phyloP scores from a whole-genome alignment of 2,329 filamentous ascomycete species.

The Epichloe festucae region DNA sequence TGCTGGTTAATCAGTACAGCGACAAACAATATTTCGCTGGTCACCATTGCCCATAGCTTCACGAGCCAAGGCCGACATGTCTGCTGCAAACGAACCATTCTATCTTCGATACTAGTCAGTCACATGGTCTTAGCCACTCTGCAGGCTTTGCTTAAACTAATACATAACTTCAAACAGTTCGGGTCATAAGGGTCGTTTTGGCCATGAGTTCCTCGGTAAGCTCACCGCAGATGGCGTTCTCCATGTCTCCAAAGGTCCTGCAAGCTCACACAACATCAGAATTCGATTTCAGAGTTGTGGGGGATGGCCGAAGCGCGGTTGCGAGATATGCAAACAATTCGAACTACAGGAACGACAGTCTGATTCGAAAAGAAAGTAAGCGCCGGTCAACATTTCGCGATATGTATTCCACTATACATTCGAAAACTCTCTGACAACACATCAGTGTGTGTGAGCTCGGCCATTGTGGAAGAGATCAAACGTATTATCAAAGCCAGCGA shows the following conservation, averaged over 20 bases:
- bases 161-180: conserved; percentile 45
- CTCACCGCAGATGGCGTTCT: neutral
- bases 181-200: conserved; percentile 92
- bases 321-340: conserved; percentile 98
- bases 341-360: conserved; percentile 95
- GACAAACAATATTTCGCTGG: neutral
- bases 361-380: conserved; percentile 98
- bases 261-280: conserved; percentile 40
- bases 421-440: neutral
- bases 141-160: neutral
- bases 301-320: conserved; percentile 88
- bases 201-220: conserved; percentile 90
- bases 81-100: conserved; percentile 66
- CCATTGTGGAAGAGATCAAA: conserved; percentile 88
- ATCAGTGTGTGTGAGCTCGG: conserved; percentile 86
- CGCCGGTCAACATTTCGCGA: conserved; percentile 20
- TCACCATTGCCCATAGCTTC: neutral
- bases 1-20: neutral
- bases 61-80: conserved; percentile 29
- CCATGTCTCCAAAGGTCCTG: neutral
- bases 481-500: conserved; percentile 95
- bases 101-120: conserved; percentile 96
- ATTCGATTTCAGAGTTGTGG: conserved; percentile 88
- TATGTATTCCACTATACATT: neutral
- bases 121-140: conserved; percentile 5